Evolutionary conservation across 495 filamentous ascomycete genomes (phyloP).

Genomic region (Aspergillus asperescens): DNA sequence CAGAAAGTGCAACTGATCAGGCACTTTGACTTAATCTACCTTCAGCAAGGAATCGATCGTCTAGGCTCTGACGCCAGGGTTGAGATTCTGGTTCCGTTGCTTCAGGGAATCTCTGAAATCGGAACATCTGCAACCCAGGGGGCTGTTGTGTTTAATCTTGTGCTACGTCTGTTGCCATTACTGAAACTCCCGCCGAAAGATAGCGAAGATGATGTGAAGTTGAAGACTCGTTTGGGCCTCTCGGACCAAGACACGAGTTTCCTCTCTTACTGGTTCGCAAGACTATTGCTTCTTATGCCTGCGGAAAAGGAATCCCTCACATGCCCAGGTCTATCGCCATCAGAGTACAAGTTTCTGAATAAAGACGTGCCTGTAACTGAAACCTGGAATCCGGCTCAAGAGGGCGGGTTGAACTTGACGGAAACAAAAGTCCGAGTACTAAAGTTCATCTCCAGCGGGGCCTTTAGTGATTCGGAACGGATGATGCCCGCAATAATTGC

Average conservation of each 20-base stretch:
- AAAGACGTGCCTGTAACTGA: slow-evolving; percentile 53
- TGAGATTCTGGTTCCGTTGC: slow-evolving; percentile 63
- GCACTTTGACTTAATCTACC: slow-evolving; percentile 84
- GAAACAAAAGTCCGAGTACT: slow-evolving; percentile 63
- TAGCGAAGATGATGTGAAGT: slow-evolving; percentile 64
- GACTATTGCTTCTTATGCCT: slow-evolving; percentile 66
- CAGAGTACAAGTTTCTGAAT: slow-evolving; percentile 69
- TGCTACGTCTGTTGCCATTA: slow-evolving; percentile 67
- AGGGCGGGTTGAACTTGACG: slow-evolving; percentile 58
- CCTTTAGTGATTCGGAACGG: slow-evolving; percentile 72
- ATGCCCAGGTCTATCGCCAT: slow-evolving; percentile 64
- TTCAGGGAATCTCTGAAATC: slow-evolving; percentile 67
- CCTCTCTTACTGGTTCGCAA: slow-evolving; percentile 70
- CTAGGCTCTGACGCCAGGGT: slow-evolving; percentile 57
- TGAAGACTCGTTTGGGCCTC: slow-evolving; percentile 65
- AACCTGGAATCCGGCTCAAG: slow-evolving; percentile 57
- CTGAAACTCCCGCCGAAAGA: slow-evolving; percentile 70
- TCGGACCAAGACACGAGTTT: slow-evolving; percentile 65
- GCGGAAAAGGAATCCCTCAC: slow-evolving; percentile 35
- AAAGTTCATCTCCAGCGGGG: slow-evolving; percentile 72
- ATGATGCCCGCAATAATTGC: slow-evolving; percentile 82
- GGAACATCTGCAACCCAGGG: slow-evolving; percentile 56
- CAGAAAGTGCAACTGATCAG: slow-evolving; percentile 64
- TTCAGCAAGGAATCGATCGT: slow-evolving; percentile 78
- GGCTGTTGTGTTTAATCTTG: slow-evolving; percentile 74